phyloP scores from a whole-genome alignment of 1,139 yeast species.

The Kodamaea alishanica region DNA sequence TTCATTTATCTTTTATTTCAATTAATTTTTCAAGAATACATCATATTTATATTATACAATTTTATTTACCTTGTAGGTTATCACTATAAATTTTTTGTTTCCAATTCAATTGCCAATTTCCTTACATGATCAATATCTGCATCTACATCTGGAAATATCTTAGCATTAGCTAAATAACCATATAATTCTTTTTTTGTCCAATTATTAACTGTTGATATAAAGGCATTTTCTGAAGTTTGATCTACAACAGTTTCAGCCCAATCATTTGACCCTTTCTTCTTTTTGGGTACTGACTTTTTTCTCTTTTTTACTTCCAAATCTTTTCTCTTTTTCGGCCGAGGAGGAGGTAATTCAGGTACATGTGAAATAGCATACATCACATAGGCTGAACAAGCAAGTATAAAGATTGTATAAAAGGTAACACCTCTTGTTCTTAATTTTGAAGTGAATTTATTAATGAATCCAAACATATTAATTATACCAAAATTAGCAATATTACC shows the following conservation, averaged over 20 bases:
- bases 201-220: constrained; percentile 9
- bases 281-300: constrained; percentile 2
- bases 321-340: constrained; percentile 4
- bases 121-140: constrained; percentile 17
- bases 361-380: constrained; percentile 33
- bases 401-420: constrained; percentile 31
- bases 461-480: constrained; percentile 6
- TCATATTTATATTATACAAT: background rate
- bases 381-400: constrained; percentile 32
- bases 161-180: constrained; percentile 15
- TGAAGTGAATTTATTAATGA: constrained; percentile 27
- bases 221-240: background rate
- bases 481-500: background rate
- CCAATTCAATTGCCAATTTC: constrained; percentile 10
- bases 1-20: no score
- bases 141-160: constrained; percentile 19
- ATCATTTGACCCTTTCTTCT: constrained; percentile 1
- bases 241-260: background rate
- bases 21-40: no score
- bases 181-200: constrained; percentile 22
- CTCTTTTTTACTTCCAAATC: background rate
- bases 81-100: background rate
- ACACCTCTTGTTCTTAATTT: constrained; percentile 34
- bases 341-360: constrained; percentile 21
- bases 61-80: constrained; percentile 5